Evolutionary conservation across 2,329 filamentous ascomycete species (phyloP).

Genomic region (Colletotrichum tamarilloi): DNA sequence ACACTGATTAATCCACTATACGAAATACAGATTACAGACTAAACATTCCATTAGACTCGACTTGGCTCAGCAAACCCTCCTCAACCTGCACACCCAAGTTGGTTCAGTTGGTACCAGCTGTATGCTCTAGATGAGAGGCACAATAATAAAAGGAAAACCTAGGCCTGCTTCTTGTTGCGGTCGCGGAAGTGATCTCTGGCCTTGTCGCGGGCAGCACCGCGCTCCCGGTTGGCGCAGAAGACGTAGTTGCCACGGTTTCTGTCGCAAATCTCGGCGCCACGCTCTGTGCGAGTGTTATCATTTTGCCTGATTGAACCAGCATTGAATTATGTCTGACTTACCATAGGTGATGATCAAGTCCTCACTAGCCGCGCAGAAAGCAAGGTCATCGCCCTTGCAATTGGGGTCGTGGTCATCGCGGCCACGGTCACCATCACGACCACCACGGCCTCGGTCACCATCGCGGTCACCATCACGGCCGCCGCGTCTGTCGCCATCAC

Average conservation of each 20-base stretch:
- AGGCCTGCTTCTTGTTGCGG: not conserved
- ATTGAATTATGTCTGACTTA: not conserved
- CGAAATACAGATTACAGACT: not conserved
- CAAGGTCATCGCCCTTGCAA: constrained; percentile 23
- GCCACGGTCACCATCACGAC: constrained; percentile 6
- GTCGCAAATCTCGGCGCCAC: constrained; percentile 12
- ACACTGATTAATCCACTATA: not conserved
- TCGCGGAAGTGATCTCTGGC: constrained; percentile 26
- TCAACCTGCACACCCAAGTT: not conserved
- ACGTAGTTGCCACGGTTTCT: constrained; percentile 23
- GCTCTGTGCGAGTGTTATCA: constrained; percentile 6
- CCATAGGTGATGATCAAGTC: constrained; percentile 20
- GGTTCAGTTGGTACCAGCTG: not conserved
- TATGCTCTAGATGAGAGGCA: not conserved
- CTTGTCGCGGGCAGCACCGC: constrained; percentile 23
- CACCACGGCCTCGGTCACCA: constrained; percentile 4
- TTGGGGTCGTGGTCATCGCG: constrained; percentile 17
- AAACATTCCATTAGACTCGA: not conserved
- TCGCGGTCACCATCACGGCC: constrained; percentile 5
- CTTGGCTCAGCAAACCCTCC: not conserved
- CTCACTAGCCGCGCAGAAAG: constrained; percentile 27
- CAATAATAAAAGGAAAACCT: not conserved
- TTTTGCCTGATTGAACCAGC: not conserved
- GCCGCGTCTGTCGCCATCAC: not conserved
- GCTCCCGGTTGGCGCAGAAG: constrained; percentile 26